A percentile compares a stretch with the other conserved stretches of the same genome.
Conservation (phyloP, 805 yeast species). For the Candida ponderosae region DNA sequence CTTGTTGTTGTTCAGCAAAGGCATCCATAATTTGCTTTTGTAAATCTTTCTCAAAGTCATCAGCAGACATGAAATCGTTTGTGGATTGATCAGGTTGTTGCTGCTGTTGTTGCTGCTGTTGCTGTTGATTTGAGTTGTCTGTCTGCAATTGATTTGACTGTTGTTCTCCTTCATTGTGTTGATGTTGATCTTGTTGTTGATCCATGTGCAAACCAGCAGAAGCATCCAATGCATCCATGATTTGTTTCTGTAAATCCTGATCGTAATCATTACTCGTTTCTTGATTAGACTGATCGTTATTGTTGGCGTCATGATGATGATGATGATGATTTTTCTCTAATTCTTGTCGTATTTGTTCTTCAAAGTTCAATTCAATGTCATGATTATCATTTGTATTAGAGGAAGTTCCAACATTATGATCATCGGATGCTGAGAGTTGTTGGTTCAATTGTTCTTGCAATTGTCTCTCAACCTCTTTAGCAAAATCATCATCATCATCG, state of each 20-base stretch:
- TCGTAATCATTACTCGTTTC: constrained; percentile 3
- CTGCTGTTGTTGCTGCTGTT: too few species aligned
- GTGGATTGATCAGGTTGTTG: too few species aligned
- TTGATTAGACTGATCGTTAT: not conserved
- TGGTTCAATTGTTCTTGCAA: constrained; percentile 12
- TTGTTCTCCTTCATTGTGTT: too few species aligned
- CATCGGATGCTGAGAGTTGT: not conserved
- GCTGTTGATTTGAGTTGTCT: too few species aligned
- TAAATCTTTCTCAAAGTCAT: constrained; percentile 13
- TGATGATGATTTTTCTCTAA: not conserved
- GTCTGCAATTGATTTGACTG: too few species aligned
- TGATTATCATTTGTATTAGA: too few species aligned
- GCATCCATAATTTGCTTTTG: constrained; percentile 11
- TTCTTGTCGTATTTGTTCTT: constrained; percentile 5
- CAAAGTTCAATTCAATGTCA: not conserved
- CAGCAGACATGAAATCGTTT: not conserved
- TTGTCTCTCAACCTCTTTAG: constrained; percentile 19
- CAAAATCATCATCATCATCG: constrained; percentile 18
- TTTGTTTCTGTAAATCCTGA: constrained; percentile 10
- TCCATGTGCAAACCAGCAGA: too few species aligned
- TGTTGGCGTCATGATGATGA: not conserved
- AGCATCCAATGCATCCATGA: constrained; percentile 11
- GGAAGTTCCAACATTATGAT: not conserved
- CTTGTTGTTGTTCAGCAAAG: constrained; percentile 2
- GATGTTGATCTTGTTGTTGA: too few species aligned